A percentile compares a stretch with the other conserved stretches of the same genome.
Conservation (phyloP, 805 yeast species). For the Ogataea methanolica region DNA sequence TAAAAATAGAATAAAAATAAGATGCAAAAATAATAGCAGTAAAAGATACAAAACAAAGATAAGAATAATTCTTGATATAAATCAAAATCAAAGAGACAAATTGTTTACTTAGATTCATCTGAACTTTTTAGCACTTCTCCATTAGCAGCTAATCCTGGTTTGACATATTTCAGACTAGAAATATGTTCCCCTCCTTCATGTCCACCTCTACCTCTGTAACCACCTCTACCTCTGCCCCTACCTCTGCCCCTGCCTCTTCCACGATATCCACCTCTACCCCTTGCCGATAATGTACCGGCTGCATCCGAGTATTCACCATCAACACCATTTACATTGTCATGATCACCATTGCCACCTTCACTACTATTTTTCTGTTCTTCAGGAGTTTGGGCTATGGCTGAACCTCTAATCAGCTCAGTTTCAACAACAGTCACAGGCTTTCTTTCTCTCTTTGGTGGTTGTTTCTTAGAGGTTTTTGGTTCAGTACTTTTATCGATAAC, state of each 20-base stretch:
- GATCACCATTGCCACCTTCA: neutral
- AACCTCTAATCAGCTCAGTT: too few relatives aligned
- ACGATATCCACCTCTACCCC: constrained; percentile 4
- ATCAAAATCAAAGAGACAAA: too few relatives aligned
- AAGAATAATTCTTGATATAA: too few relatives aligned
- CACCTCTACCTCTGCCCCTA: constrained; percentile 11
- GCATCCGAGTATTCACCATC: neutral
- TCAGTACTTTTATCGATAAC: neutral
- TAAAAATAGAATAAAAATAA: too few relatives aligned
- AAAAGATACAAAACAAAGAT: too few relatives aligned
- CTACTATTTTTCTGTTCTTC: too few relatives aligned
- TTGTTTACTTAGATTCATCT: neutral
- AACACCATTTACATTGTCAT: neutral
- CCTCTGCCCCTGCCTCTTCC: constrained; percentile 5
- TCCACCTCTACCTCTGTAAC: constrained; percentile 8
- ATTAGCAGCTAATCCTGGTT: constrained; percentile 21
- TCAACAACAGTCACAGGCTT: too few relatives aligned
- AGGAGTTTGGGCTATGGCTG: too few relatives aligned
- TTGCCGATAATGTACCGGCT: neutral
- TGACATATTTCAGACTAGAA: constrained; percentile 18
- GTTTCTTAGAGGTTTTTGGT: too few relatives aligned
- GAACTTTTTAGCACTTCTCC: constrained; percentile 10
- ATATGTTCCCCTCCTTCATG: constrained; percentile 6
- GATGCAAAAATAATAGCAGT: too few relatives aligned
- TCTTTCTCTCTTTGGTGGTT: too few relatives aligned